phyloP scores from a whole-genome alignment of 2,329 filamentous ascomycete genomes.

The Stagonosporopsis rhizophila region DNA sequence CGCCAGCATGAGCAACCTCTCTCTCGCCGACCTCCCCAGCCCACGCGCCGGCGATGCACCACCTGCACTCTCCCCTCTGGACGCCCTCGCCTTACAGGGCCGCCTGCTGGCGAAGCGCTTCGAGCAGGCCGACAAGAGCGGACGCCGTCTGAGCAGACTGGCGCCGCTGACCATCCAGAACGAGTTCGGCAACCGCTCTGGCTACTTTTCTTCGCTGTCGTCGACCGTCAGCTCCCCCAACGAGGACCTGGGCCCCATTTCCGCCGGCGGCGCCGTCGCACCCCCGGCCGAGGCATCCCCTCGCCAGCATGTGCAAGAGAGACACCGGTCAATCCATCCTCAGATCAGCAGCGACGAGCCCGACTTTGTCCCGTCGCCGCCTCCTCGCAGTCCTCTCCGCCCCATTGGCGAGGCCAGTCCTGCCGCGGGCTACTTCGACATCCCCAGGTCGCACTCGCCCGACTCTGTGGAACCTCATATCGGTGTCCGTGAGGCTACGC shows the following conservation, averaged over 20 bases:
- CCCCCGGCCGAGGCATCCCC: conserved; percentile 39
- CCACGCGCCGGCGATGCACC: conserved; percentile 68
- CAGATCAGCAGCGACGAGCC: conserved; percentile 43
- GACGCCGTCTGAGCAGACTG: conserved; percentile 82
- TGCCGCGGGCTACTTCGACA: conserved; percentile 53
- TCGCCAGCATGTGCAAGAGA: conserved; percentile 38
- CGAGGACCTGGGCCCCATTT: conserved; percentile 48
- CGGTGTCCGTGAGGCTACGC: conserved; percentile 54
- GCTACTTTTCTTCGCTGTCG: conserved; percentile 80
- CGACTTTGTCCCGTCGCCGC: conserved; percentile 35
- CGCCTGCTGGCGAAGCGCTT: conserved; percentile 86
- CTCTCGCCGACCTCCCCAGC: conserved; percentile 53
- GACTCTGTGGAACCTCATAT: conserved; percentile 53
- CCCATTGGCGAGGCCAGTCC: conserved; percentile 46
- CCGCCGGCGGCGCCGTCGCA: conserved; percentile 5
- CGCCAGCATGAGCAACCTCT: conserved; percentile 44
- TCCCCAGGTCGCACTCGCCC: conserved; percentile 55
- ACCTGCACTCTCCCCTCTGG: conserved; percentile 89
- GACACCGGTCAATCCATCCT: conserved; percentile 48
- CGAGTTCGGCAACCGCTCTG: conserved; percentile 78
- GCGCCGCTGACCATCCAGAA: conserved; percentile 84
- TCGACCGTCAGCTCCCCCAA: conserved; percentile 62
- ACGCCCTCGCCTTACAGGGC: conserved; percentile 93
- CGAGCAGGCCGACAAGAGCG: conserved; percentile 74
- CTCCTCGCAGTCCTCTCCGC: conserved; percentile 42